Conservation (phyloP, 257 asterid genomes). For the Vinca minor region DNA sequence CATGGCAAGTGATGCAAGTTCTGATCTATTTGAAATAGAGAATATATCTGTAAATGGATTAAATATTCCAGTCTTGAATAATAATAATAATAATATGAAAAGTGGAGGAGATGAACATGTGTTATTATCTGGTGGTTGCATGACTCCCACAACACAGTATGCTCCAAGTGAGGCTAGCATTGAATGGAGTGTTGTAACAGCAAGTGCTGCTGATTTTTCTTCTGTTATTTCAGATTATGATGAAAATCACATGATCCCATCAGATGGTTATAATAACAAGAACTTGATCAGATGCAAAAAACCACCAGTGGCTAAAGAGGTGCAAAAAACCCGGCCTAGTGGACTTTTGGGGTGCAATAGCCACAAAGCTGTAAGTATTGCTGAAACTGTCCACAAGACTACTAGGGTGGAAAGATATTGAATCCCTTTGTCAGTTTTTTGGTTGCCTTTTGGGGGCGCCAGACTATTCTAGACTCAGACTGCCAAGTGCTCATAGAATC, state of each 20-base stretch:
- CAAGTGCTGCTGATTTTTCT: conserved; percentile 59
- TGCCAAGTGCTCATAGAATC: too few relatives aligned
- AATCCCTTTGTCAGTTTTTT: too few relatives aligned
- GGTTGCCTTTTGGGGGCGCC: too few relatives aligned
- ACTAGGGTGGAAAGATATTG: conserved; percentile 22
- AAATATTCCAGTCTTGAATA: conserved; percentile 8
- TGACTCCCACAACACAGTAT: conserved; percentile 44
- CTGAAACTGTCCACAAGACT: conserved; percentile 26
- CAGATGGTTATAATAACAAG: not conserved
- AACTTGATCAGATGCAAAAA: conserved; percentile 3
- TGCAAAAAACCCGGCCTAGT: conserved; percentile 20
- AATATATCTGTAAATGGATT: conserved; percentile 37
- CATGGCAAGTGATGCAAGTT: conserved; percentile 72
- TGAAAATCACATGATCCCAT: conserved; percentile 23
- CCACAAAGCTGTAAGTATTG: conserved; percentile 47
- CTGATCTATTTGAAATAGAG: conserved; percentile 80
- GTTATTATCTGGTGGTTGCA: conserved; percentile 20
- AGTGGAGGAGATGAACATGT: conserved; percentile 14
- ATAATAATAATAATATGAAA: too few relatives aligned
- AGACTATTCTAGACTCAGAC: too few relatives aligned
- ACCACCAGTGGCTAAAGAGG: conserved; percentile 18
- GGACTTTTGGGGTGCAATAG: conserved; percentile 65
- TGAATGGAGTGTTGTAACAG: conserved; percentile 78
- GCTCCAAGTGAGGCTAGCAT: conserved; percentile 79
- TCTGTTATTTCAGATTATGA: conserved; percentile 43